These are phyloP conservation scores for Ceratocystis papillata DNA, from an alignment of 2,329 filamentous ascomycete species.

Conservation along the genomic window DNA sequence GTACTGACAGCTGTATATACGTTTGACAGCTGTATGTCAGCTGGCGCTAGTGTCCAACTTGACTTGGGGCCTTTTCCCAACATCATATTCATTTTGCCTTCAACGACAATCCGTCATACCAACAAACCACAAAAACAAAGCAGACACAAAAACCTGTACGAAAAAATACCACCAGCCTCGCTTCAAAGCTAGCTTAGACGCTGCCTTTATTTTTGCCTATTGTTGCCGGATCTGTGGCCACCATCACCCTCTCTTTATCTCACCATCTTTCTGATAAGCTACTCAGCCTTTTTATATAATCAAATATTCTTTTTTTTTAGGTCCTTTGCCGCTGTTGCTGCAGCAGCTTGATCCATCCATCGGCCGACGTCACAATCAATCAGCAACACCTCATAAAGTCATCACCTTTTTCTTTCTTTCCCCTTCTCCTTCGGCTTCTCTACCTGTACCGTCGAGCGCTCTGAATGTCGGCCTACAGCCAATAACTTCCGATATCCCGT, in stretches of 20 bases:
- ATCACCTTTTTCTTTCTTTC: background rate
- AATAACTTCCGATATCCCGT: background rate
- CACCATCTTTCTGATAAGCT: background rate
- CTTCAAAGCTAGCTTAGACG: background rate
- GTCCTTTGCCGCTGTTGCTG: background rate
- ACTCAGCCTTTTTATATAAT: background rate
- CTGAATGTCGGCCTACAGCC: background rate
- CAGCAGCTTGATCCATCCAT: conserved; percentile 2
- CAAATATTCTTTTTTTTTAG: conserved; percentile 3
- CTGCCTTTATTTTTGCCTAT: background rate
- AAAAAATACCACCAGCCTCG: background rate
- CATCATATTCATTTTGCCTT: background rate
- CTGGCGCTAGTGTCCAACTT: background rate
- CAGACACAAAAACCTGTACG: background rate
- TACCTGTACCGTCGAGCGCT: background rate
- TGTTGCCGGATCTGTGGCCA: background rate
- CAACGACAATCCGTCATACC: background rate
- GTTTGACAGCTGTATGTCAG: background rate
- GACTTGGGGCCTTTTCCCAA: background rate
- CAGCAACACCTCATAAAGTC: background rate
- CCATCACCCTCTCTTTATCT: too few relatives aligned
- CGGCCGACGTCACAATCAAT: conserved; percentile 3
- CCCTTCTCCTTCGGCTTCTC: background rate
- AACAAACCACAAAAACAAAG: background rate
- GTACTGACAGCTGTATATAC: background rate